A percentile compares a stretch with the other conserved stretches of the same genome.
Conservation (phyloP, 129 eudicot species). For the Scalesia atractyloides region DNA sequence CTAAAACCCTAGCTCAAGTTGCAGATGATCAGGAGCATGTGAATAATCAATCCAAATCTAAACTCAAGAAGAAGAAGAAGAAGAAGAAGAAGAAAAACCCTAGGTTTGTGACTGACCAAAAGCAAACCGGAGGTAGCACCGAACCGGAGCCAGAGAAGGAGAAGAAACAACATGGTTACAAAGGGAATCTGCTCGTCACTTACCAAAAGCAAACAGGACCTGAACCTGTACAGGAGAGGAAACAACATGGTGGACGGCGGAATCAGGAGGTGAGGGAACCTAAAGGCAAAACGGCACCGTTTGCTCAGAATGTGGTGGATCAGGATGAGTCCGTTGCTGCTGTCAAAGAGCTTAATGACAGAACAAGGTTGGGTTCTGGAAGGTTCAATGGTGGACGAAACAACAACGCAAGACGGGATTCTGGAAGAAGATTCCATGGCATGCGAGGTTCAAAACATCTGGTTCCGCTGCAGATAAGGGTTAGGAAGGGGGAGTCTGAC, state of each 20-base stretch:
- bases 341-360: not conserved
- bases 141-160: not conserved
- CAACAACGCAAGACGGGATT: not conserved
- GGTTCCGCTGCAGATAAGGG: constrained; percentile 15
- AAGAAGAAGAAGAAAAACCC: constrained; percentile 4
- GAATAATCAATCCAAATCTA: not conserved
- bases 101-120: constrained; percentile 1
- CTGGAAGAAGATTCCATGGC: constrained; percentile 2
- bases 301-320: not conserved
- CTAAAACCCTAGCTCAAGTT: not conserved
- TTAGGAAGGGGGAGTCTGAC: constrained; percentile 24
- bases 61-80: not conserved
- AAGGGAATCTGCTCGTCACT: not conserved
- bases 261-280: constrained; percentile 3
- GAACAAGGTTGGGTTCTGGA: no score
- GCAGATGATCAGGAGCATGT: not conserved
- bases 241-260: not conserved
- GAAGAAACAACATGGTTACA: not conserved
- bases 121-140: not conserved
- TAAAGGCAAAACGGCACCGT: not conserved
- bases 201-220: not conserved
- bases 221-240: not conserved
- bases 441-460: not conserved
- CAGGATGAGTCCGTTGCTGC: constrained; percentile 1
- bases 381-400: no score